These are phyloP conservation scores for Termitomyces sp. DNA, from an alignment of 768 basidiomycete genomes.

Conservation along the genomic window DNA sequence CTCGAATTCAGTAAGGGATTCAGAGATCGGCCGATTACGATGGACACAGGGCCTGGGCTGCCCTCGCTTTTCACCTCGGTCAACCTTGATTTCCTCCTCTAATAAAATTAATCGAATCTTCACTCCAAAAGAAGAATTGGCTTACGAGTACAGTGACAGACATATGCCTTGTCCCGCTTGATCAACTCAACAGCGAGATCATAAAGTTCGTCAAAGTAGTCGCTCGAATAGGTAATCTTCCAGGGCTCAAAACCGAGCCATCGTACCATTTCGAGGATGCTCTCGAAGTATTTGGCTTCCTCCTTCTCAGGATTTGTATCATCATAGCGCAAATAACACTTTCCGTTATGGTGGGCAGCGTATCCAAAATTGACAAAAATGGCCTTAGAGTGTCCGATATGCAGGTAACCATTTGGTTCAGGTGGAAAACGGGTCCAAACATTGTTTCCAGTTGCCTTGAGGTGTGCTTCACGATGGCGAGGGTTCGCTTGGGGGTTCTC, in stretches of 20 bases:
- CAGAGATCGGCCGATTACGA: conserved; percentile 78
- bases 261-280: conserved; percentile 89
- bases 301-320: conserved; percentile 99
- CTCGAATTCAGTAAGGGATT: conserved; percentile 86
- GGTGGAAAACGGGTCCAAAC: conserved; percentile 98
- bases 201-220: conserved; percentile 88
- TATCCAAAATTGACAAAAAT: conserved; percentile 99
- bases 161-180: conserved; percentile 87
- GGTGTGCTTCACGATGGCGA: conserved; percentile 75
- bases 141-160: conserved; percentile 94
- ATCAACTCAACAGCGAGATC: conserved; percentile 87
- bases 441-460: conserved; percentile 72
- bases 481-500: conserved; percentile 86
- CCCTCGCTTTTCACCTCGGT: conserved; percentile 82
- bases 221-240: conserved; percentile 99
- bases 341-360: conserved; percentile 89
- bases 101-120: conserved; percentile 2
- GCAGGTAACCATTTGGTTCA: conserved; percentile 96
- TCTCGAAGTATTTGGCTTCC: conserved; percentile 94
- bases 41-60: conserved; percentile 84
- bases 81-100: conserved; percentile 92
- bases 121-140: conserved; percentile 12
- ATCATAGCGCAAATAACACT: conserved; percentile 92
- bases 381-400: conserved; percentile 96
- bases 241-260: conserved; percentile 99